phyloP scores from a whole-genome alignment of 2,329 filamentous ascomycete genomes.

The Blastomyces parvus region DNA sequence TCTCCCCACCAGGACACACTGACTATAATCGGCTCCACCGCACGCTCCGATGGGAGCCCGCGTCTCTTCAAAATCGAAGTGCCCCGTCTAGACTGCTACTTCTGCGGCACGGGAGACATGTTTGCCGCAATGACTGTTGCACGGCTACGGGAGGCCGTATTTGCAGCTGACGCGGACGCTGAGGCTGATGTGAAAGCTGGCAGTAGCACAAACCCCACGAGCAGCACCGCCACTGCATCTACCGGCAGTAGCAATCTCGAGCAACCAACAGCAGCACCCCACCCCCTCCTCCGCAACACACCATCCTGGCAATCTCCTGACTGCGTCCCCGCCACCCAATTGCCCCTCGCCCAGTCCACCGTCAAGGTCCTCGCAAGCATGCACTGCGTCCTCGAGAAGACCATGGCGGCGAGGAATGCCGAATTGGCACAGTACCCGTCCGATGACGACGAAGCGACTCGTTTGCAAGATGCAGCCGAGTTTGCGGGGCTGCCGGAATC shows the following conservation, averaged over 20 bases:
- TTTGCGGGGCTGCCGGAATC: conserved; percentile 21
- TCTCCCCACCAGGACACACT: conserved; percentile 37
- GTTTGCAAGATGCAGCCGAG: background rate
- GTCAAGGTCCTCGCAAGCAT: conserved; percentile 88
- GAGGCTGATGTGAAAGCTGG: background rate
- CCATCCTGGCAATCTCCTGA: conserved; percentile 71
- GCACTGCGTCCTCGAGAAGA: conserved; percentile 69
- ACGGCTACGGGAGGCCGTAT: conserved; percentile 73
- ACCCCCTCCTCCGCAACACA: conserved; percentile 41
- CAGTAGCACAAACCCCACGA: background rate
- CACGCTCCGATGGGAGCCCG: conserved; percentile 51
- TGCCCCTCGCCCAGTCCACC: conserved; percentile 73
- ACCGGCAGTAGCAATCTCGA: conserved; percentile 6
- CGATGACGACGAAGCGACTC: conserved; percentile 17
- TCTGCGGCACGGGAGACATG: conserved; percentile 96
- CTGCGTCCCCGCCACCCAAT: conserved; percentile 54
- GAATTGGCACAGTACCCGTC: conserved; percentile 43
- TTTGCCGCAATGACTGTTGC: conserved; percentile 87
- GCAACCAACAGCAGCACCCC: background rate
- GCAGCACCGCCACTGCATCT: background rate
- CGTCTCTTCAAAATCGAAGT: conserved; percentile 85
- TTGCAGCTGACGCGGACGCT: conserved; percentile 29
- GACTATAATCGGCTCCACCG: conserved; percentile 68
- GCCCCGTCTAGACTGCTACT: conserved; percentile 82
- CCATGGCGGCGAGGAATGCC: conserved; percentile 55